Evolutionary conservation across 371 early-diverging fungal species (phyloP).

Genomic region (Mortierella sp.): DNA sequence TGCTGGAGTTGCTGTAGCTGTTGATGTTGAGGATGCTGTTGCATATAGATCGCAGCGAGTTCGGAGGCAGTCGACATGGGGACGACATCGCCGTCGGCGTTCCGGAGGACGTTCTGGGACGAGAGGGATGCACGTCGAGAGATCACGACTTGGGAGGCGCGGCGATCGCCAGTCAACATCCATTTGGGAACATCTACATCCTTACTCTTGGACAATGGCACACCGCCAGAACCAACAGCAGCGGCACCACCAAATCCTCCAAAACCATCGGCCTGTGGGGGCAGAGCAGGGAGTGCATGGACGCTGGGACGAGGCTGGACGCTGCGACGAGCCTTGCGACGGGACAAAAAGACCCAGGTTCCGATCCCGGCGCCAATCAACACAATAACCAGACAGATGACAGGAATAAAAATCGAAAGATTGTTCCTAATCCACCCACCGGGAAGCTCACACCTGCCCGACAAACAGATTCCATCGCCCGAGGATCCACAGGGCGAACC

Average conservation of each 20-base stretch:
- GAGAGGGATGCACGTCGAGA: conserved; percentile 9
- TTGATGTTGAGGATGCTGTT: not conserved
- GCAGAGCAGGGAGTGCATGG: not conserved
- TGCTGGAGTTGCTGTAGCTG: not conserved
- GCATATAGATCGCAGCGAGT: conserved; percentile 1
- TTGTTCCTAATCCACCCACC: conserved; percentile 63
- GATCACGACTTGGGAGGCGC: not conserved
- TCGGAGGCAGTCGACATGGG: conserved; percentile 9
- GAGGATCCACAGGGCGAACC: conserved; percentile 88
- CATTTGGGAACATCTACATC: not conserved
- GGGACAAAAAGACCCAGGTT: not conserved
- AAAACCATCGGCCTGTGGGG: not conserved
- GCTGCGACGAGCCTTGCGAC: not conserved
- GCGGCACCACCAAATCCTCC: not conserved
- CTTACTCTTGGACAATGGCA: not conserved
- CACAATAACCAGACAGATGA: conserved; percentile 61
- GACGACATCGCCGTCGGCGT: not conserved
- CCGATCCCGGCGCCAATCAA: conserved; percentile 40
- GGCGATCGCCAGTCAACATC: not conserved
- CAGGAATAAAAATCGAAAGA: conserved; percentile 66
- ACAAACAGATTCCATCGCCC: conserved; percentile 68
- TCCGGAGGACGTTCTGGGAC: not conserved
- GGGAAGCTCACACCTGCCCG: conserved; percentile 60
- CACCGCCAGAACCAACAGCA: not conserved
- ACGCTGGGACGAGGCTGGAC: not conserved